Evolutionary conservation across 2,329 filamentous ascomycete species (phyloP).

Genomic region (Hypoxylon sp.): DNA sequence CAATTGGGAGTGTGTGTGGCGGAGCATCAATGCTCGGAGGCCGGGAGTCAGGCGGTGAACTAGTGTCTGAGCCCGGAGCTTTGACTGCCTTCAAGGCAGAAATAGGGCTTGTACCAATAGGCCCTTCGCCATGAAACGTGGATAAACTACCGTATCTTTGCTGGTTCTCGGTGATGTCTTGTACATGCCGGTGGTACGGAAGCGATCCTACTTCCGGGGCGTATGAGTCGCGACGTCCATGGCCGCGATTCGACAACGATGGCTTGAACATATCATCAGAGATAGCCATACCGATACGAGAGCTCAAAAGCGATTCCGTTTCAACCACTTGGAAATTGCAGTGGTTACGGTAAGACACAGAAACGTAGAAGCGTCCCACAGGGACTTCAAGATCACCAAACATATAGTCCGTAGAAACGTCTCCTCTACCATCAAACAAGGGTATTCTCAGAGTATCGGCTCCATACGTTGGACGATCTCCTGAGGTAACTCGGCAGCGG

Average conservation of each 20-base stretch:
- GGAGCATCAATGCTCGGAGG: conserved; percentile 63
- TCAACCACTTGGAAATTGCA: conserved; percentile 94
- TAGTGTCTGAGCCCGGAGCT: conserved; percentile 72
- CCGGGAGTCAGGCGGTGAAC: conserved; percentile 69
- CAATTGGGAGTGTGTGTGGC: conserved; percentile 69
- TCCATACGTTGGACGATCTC: conserved; percentile 67
- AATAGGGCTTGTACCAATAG: conserved; percentile 86
- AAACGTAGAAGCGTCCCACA: conserved; percentile 84
- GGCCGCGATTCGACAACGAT: conserved; percentile 73
- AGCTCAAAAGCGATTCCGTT: conserved; percentile 90
- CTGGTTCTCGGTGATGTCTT: conserved; percentile 71
- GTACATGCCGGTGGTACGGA: conserved; percentile 71
- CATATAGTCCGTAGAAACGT: conserved; percentile 80
- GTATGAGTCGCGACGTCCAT: conserved; percentile 57
- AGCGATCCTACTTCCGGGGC: conserved; percentile 79
- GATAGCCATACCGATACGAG: conserved; percentile 86
- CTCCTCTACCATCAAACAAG: conserved; percentile 73
- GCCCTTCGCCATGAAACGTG: conserved; percentile 87
- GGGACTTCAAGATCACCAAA: conserved; percentile 91
- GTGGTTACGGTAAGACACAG: conserved; percentile 87
- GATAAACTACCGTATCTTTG: conserved; percentile 92
- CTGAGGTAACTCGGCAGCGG: conserved; percentile 83
- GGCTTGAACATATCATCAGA: conserved; percentile 91
- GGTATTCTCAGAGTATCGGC: conserved; percentile 80
- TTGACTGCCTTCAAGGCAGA: conserved; percentile 82